Evolutionary conservation across 164 flowering plant genomes (phyloP).

Genomic region (Vitis amurensis): DNA sequence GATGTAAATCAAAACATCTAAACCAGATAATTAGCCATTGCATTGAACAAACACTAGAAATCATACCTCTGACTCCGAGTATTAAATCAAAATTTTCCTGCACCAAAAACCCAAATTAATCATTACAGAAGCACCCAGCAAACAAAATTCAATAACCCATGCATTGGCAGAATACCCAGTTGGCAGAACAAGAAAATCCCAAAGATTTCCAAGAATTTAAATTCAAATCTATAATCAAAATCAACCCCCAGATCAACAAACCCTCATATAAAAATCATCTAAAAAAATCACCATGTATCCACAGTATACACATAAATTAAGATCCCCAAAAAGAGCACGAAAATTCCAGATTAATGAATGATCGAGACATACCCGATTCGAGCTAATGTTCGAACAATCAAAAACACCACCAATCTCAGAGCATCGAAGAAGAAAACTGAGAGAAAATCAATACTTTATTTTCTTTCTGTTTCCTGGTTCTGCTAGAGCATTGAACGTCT

Average conservation of each 20-base stretch:
- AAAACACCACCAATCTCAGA: slow-evolving; percentile 21
- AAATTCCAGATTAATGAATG: slow-evolving; percentile 10
- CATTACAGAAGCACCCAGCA: not conserved
- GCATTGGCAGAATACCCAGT: slow-evolving; percentile 12
- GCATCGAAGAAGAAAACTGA: slow-evolving; percentile 13
- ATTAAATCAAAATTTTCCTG: not conserved
- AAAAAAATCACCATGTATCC: not conserved
- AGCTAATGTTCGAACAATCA: slow-evolving; percentile 19
- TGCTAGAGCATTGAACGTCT: slow-evolving; percentile 10
- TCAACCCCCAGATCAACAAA: slow-evolving; percentile 14
- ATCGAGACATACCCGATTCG: slow-evolving; percentile 28
- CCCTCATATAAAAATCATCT: not conserved
- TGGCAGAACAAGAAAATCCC: slow-evolving; percentile 1
- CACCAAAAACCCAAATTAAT: slow-evolving; percentile 2
- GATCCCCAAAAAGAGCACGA: slow-evolving; percentile 13
- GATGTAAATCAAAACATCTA: slow-evolving; percentile 3
- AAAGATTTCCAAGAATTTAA: not conserved
- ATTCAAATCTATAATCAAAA: slow-evolving; percentile 10
- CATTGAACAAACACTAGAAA: not conserved
- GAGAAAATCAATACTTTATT: not conserved
- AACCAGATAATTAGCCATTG: not conserved
- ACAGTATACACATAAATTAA: not conserved
- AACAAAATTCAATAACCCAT: slow-evolving; percentile 4
- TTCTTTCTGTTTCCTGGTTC: not conserved
- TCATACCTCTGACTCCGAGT: slow-evolving; percentile 5